A percentile compares a stretch with the other conserved stretches of the same genome.
Evolutionary conservation across 2,329 filamentous ascomycete species (phyloP).

Genomic region (Periconia macrospinosa): DNA sequence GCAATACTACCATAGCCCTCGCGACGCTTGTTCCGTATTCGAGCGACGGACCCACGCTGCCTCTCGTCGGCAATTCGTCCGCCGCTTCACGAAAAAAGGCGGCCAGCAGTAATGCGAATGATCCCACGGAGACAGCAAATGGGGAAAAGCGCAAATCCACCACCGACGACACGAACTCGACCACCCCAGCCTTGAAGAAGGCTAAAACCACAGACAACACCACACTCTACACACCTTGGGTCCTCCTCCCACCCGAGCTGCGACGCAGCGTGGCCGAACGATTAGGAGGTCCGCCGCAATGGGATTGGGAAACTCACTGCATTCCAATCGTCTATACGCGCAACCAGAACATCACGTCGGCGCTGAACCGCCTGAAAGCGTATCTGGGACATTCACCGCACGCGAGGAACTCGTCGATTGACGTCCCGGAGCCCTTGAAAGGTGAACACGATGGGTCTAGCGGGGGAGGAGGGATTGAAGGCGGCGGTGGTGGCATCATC

Average conservation of each 20-base stretch:
- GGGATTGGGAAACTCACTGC: constrained; percentile 1
- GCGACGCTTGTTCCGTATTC: constrained; percentile 8
- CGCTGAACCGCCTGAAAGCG: constrained; percentile 12
- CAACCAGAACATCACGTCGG: constrained; percentile 15
- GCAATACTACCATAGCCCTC: constrained; percentile 7
- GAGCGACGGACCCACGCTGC: constrained; percentile 20
- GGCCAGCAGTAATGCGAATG: neutral
- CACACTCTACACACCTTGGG: constrained; percentile 14
- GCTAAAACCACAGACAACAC: constrained; percentile 4
- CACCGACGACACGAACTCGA: neutral
- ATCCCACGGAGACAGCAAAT: neutral
- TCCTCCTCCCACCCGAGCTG: constrained; percentile 8
- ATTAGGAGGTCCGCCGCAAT: neutral
- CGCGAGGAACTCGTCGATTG: neutral
- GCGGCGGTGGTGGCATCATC: too few relatives aligned
- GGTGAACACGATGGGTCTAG: neutral
- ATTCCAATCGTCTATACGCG: constrained; percentile 10
- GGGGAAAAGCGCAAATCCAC: neutral
- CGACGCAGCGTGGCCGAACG: neutral
- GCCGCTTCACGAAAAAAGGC: neutral
- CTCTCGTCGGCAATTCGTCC: constrained; percentile 9
- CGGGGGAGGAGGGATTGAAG: neutral
- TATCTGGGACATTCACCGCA: constrained; percentile 5
- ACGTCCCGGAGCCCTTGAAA: neutral
- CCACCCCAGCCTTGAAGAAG: neutral